Base-by-base conservation (phyloP, 2,329 filamentous ascomycete species). In the Penicillium concentricum region DNA sequence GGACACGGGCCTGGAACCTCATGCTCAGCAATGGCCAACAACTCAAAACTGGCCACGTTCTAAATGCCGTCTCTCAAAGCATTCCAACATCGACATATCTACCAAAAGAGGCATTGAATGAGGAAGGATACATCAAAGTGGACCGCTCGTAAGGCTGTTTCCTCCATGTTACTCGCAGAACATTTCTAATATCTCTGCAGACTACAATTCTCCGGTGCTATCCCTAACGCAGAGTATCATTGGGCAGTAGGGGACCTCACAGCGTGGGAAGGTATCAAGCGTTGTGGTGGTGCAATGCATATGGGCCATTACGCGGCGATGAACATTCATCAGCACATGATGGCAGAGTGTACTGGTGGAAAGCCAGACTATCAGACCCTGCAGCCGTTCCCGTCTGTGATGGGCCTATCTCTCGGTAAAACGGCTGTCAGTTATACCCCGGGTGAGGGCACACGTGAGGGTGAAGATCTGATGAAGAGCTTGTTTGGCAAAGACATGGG, bases 181-280 rank as follows among this genome's bases (percentile, higher is more conserved):
- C 10, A 45, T 42, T 47, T 38, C 20, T 57, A 5, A 63, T 42
- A 4, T n/a, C 2, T 20, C 2, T 2, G 5, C 43, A 85, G 82
- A 49, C 75, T 89, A 7, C 76, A 80, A 62, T 86, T 89, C 70
- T 72, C 79, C 1, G 64, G 74, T 2, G 75, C 74, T 0, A 77
- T 84, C 0, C 79, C 85, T 5, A 87, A 90, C 61, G 73, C 82
- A 13, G 74, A 77, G 0, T 73, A 74, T 28, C 89, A 92, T 71
- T 89, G 87, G 66, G 88, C 86, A 13, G 79, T 84, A 24, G 90
- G 90, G 16, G 90, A 93, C 68, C 77, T 89, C 16, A 83, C 82
- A 32, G 76, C 79, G 46, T 92, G 90, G 89, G 83, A 87, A 0
- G 89, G 89, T 42, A 91, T 93, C 76, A 92, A 91, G 78, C 87